These are phyloP conservation scores for Candida vaughaniae DNA, from an alignment of 805 yeast genomes.

Conservation along the genomic window DNA sequence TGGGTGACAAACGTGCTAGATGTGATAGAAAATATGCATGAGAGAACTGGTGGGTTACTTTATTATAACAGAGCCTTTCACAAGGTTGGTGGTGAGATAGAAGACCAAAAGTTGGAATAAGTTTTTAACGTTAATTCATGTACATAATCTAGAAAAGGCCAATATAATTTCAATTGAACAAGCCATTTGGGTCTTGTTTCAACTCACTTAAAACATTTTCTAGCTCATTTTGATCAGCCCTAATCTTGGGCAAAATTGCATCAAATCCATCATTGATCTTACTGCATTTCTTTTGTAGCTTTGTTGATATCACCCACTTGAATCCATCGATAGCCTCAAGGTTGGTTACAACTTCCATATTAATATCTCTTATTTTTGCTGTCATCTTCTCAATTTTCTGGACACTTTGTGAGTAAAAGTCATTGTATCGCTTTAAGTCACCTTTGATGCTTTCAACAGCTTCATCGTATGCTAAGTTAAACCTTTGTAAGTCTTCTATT, in stretches of 20 bases:
- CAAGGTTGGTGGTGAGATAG: constrained; percentile 33
- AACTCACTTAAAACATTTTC: background rate
- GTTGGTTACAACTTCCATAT: constrained; percentile 25
- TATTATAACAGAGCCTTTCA: constrained; percentile 67
- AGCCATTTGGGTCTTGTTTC: background rate
- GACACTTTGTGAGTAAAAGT: constrained; percentile 20
- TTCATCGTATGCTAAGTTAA: constrained; percentile 22
- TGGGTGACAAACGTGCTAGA: constrained; percentile 82
- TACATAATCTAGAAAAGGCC: constrained; percentile 2
- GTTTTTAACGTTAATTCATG: constrained; percentile 7
- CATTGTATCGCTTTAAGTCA: constrained; percentile 21
- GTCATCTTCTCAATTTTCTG: constrained; percentile 25
- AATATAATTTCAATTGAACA: background rate
- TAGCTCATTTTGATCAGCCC: constrained; percentile 4
- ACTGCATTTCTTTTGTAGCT: constrained; percentile 24
- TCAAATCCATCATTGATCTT: constrained; percentile 35
- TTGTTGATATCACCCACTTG: constrained; percentile 24
- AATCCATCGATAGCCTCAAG: constrained; percentile 25
- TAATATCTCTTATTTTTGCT: constrained; percentile 22
- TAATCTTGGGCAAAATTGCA: constrained; percentile 31
- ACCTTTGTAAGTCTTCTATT: constrained; percentile 22
- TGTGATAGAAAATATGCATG: constrained; percentile 32
- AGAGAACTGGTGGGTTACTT: constrained; percentile 58
- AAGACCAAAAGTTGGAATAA: constrained; percentile 1
- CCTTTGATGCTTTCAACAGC: constrained; percentile 20